Evolutionary conservation across 2,329 filamentous ascomycete species (phyloP).

Genomic region (Magnaporthales sp.): DNA sequence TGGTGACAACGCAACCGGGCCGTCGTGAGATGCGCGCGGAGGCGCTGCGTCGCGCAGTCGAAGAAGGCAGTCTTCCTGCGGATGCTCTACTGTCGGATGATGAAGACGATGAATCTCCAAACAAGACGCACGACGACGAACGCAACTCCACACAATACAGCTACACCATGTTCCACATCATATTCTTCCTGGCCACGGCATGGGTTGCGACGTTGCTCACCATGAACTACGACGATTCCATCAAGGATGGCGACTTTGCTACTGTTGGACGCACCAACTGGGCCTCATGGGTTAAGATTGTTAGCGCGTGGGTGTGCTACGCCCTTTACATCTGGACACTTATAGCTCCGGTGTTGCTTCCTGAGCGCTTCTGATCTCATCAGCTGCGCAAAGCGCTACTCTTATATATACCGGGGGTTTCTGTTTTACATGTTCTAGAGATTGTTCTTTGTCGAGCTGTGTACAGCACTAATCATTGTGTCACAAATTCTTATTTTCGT

Average conservation of each 20-base stretch:
- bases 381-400: background rate
- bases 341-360: conserved; percentile 74
- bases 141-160: conserved; percentile 86
- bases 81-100: conserved; percentile 75
- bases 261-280: conserved; percentile 92
- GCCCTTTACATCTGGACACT: conserved; percentile 89
- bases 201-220: conserved; percentile 88
- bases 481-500: background rate
- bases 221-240: conserved; percentile 61
- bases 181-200: conserved; percentile 91
- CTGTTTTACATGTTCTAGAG: background rate
- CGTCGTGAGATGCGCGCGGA: conserved; percentile 90
- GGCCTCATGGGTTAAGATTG: conserved; percentile 98
- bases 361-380: conserved; percentile 69
- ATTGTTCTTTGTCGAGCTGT: background rate
- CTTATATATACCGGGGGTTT: background rate
- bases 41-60: conserved; percentile 82
- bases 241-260: conserved; percentile 67
- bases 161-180: conserved; percentile 92
- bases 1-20: conserved; percentile 78
- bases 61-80: conserved; percentile 84
- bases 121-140: conserved; percentile 75
- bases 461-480: background rate
- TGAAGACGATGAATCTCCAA: conserved; percentile 56
- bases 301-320: conserved; percentile 96